Percentiles rank a stretch among this genome's conserved stretches.
phyloP scores from a whole-genome alignment of 768 basidiomycete species.

The Rubroboletus pulcherrimus region DNA sequence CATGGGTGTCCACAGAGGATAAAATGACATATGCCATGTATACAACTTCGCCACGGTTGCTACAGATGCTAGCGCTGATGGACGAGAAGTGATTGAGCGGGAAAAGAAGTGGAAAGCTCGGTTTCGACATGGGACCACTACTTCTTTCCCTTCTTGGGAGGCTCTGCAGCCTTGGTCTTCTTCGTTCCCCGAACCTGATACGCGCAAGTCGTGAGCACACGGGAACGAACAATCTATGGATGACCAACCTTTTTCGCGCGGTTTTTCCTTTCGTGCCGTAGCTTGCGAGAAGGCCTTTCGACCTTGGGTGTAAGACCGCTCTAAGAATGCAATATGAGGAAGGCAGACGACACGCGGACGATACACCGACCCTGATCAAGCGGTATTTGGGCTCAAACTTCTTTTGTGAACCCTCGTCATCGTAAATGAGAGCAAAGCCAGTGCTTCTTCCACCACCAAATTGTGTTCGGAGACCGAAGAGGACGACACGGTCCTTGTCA shows the following conservation, averaged over 20 bases:
- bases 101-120: constrained; percentile 14
- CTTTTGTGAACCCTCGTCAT: constrained; percentile 90
- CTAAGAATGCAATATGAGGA: constrained; percentile 35
- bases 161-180: constrained; percentile 90
- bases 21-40: constrained; percentile 39
- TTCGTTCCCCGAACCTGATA: constrained; percentile 87
- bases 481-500: constrained; percentile 84
- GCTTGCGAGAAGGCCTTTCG: constrained; percentile 90
- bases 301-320: constrained; percentile 70
- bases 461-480: constrained; percentile 91
- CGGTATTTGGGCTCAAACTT: constrained; percentile 98
- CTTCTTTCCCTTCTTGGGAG: constrained; percentile 92
- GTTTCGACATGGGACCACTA: constrained; percentile 41
- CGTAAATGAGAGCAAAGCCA: constrained; percentile 97
- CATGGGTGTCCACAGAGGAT: constrained; percentile 19
- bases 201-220: constrained; percentile 15
- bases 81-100: constrained; percentile 22
- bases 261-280: constrained; percentile 99
- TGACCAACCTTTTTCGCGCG: constrained; percentile 91
- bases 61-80: constrained; percentile 30
- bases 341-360: not conserved
- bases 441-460: constrained; percentile 99
- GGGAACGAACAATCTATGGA: not conserved
- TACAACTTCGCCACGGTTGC: constrained; percentile 38
- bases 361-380: constrained; percentile 76